A percentile compares a stretch with the other conserved stretches of the same genome.
phyloP scores from a whole-genome alignment of 1,284 basidiomycete species.

The Rhodotorula sp. region DNA sequence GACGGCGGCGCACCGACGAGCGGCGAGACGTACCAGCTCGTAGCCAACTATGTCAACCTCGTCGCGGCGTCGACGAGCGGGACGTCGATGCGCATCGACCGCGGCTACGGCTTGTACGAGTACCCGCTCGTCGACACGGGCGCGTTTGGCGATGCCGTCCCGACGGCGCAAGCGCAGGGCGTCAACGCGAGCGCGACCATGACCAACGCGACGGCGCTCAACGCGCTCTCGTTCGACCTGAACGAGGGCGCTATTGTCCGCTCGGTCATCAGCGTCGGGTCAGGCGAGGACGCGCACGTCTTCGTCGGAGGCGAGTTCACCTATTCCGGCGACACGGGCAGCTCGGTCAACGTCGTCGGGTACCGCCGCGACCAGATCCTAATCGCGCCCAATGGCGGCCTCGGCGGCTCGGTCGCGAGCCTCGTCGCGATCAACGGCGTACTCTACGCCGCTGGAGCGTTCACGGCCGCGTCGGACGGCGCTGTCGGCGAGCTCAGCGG shows the following conservation, averaged over 20 bases:
- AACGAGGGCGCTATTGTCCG: constrained; percentile 52
- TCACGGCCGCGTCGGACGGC: constrained; percentile 74
- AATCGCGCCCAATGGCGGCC: constrained; percentile 48
- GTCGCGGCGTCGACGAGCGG: constrained; percentile 48
- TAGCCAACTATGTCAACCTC: constrained; percentile 76
- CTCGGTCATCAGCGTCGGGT: constrained; percentile 62
- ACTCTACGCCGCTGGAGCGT: constrained; percentile 82
- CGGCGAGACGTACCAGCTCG: constrained; percentile 68
- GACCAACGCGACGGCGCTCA: constrained; percentile 35
- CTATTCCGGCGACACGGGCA: constrained; percentile 44
- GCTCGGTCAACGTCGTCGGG: constrained; percentile 70
- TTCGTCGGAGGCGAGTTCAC: constrained; percentile 79
- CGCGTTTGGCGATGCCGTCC: constrained; percentile 33
- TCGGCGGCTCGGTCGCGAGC: constrained; percentile 47
- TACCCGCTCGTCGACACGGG: constrained; percentile 33
- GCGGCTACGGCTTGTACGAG: constrained; percentile 37
- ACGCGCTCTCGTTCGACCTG: constrained; percentile 34
- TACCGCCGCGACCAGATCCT: constrained; percentile 57
- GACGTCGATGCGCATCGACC: constrained; percentile 9
- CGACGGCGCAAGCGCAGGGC: not conserved
- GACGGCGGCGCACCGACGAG: constrained; percentile 63
- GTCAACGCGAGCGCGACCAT: constrained; percentile 31
- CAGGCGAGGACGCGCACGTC: constrained; percentile 54
- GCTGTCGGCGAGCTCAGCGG: constrained; percentile 62
- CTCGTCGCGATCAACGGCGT: constrained; percentile 49